Conservation (phyloP, 352 stramenopile species). For the Globisporangium acanthophoron region DNA sequence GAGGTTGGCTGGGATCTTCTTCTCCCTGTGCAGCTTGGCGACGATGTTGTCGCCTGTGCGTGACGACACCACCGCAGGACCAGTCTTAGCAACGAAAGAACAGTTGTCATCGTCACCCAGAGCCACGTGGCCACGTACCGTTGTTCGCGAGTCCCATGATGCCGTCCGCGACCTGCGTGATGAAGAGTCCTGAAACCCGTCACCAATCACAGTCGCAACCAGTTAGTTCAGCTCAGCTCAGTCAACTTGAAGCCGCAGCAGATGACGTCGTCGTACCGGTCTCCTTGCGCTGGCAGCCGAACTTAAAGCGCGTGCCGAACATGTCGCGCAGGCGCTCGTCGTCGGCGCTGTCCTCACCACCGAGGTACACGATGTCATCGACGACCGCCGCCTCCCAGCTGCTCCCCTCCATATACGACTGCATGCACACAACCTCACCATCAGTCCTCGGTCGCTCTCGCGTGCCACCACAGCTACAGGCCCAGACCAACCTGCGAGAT, state of each 20-base stretch:
- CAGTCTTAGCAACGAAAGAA: neutral
- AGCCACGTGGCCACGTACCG: neutral
- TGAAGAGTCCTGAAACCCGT: slow-evolving; percentile 39
- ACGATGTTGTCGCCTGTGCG: slow-evolving; percentile 57
- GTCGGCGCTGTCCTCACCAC: slow-evolving; percentile 43
- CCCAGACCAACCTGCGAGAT: slow-evolving; percentile 53
- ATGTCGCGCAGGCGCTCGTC: slow-evolving; percentile 43
- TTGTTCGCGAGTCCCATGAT: slow-evolving; percentile 67
- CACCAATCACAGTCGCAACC: neutral
- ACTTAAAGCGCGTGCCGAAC: slow-evolving; percentile 67
- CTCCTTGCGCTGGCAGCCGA: slow-evolving; percentile 80
- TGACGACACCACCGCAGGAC: neutral
- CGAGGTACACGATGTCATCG: slow-evolving; percentile 77
- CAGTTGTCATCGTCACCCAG: neutral
- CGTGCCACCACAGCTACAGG: neutral
- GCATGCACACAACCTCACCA: neutral
- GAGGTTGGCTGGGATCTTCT: slow-evolving; percentile 70
- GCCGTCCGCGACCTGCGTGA: slow-evolving; percentile 85
- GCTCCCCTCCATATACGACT: slow-evolving; percentile 87
- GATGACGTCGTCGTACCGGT: slow-evolving; percentile 22
- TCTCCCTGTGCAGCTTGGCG: slow-evolving; percentile 59
- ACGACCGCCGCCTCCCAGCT: slow-evolving; percentile 82
- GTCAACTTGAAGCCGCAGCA: neutral
- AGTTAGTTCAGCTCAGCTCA: neutral
- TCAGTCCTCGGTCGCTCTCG: neutral